These are phyloP conservation scores for Phialophora chinensis DNA, from an alignment of 2,329 filamentous ascomycete species.

Conservation along the genomic window DNA sequence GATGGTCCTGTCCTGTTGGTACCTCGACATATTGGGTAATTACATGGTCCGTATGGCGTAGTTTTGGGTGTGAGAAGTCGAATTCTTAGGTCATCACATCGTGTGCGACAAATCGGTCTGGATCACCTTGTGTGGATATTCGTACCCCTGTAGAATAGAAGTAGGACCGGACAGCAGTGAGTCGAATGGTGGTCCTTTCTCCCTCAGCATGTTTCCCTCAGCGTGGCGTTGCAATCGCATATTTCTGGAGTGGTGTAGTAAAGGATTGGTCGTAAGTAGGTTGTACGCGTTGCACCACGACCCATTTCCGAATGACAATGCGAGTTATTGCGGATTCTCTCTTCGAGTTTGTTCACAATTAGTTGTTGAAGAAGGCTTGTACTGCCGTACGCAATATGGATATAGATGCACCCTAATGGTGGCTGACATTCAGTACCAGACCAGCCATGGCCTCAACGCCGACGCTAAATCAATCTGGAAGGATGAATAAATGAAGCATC, in stretches of 20 bases:
- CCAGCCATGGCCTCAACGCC: conserved; percentile 19
- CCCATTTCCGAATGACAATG: not conserved
- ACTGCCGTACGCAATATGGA: not conserved
- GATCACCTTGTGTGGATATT: no score
- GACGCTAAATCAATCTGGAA: conserved; percentile 22
- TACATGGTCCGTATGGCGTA: no score
- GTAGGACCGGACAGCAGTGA: not conserved
- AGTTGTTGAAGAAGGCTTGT: not conserved
- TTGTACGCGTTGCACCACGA: no score
- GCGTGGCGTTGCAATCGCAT: not conserved
- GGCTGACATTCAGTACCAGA: not conserved
- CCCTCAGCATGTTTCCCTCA: not conserved
- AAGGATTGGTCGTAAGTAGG: no score
- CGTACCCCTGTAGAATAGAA: not conserved
- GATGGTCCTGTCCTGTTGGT: no score
- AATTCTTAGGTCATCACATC: no score
- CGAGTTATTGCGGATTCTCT: not conserved
- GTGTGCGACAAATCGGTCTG: no score
- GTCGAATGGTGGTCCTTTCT: not conserved
- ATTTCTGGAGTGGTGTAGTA: not conserved
- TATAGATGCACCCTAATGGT: not conserved
- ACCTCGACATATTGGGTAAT: no score
- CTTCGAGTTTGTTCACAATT: not conserved
- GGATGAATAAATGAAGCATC: not conserved
- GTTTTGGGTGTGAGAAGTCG: no score